These are phyloP conservation scores for Theileria parva DNA, from an alignment of 169 alveolate species.

Conservation along the genomic window DNA sequence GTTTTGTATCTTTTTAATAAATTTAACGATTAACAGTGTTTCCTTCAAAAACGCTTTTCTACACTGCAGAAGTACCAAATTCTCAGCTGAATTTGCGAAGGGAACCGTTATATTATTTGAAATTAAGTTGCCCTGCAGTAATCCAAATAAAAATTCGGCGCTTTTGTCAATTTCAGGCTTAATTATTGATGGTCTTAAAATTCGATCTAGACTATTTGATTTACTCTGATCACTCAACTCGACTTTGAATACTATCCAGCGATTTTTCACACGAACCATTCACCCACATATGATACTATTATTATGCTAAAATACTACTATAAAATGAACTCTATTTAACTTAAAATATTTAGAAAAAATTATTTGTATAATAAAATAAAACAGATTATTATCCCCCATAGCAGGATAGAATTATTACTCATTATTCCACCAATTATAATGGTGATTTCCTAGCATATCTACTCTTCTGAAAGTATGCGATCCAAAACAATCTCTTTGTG, in stretches of 20 bases:
- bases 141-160: conserved; percentile 41
- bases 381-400: too few relatives aligned
- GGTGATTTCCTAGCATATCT: conserved; percentile 74
- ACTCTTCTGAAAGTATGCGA: conserved; percentile 76
- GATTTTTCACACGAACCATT: conserved; percentile 66
- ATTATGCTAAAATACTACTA: background rate
- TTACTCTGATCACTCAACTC: conserved; percentile 5
- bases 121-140: conserved; percentile 41
- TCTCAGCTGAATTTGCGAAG: conserved; percentile 25
- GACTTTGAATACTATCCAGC: conserved; percentile 55
- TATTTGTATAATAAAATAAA: too few relatives aligned
- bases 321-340: background rate
- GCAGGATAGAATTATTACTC: background rate
- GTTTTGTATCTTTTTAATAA: conserved; percentile 41
- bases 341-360: too few relatives aligned
- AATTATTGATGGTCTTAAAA: conserved; percentile 24
- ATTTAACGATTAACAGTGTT: conserved; percentile 28
- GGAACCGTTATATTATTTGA: conserved; percentile 37
- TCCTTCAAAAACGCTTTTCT: conserved; percentile 38
- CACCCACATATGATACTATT: background rate
- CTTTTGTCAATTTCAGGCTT: conserved; percentile 24
- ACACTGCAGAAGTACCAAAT: conserved; percentile 53
- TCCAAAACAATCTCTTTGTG: conserved; percentile 85
- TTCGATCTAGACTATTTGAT: background rate
- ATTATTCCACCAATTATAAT: conserved; percentile 63